phyloP scores from a whole-genome alignment of 176 grass and related monocot species.

The Bolboschoenus planiculmis region DNA sequence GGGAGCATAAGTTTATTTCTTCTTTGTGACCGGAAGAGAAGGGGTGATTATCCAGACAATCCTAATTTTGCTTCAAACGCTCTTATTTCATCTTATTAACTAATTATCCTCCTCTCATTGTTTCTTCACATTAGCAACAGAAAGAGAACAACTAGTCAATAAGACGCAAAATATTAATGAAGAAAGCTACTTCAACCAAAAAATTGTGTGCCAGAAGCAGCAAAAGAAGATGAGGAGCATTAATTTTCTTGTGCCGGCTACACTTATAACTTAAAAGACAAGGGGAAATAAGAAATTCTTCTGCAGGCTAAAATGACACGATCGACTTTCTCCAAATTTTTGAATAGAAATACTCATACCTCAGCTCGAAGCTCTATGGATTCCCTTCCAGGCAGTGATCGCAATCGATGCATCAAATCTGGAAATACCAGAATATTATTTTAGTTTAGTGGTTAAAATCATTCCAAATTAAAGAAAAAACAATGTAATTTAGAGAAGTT shows the following conservation, averaged over 20 bases:
- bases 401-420: slow-evolving; percentile 83
- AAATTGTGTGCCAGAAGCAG: neutral
- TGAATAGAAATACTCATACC: slow-evolving; percentile 25
- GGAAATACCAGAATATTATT: neutral
- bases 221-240: neutral
- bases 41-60: neutral
- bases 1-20: neutral
- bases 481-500: neutral
- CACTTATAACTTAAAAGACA: neutral
- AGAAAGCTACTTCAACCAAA: neutral
- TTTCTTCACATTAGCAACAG: neutral
- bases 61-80: neutral
- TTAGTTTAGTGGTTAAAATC: neutral
- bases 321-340: neutral
- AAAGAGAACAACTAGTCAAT: neutral
- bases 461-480: neutral
- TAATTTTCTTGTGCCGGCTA: neutral
- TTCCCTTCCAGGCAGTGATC: slow-evolving; percentile 69
- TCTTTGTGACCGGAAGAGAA: neutral
- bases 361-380: slow-evolving; percentile 83
- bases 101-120: neutral
- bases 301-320: neutral
- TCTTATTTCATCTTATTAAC: neutral
- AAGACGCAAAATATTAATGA: neutral
- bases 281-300: neutral